Conservation (phyloP, 2,329 filamentous ascomycete species). For the Xylaria sp. region DNA sequence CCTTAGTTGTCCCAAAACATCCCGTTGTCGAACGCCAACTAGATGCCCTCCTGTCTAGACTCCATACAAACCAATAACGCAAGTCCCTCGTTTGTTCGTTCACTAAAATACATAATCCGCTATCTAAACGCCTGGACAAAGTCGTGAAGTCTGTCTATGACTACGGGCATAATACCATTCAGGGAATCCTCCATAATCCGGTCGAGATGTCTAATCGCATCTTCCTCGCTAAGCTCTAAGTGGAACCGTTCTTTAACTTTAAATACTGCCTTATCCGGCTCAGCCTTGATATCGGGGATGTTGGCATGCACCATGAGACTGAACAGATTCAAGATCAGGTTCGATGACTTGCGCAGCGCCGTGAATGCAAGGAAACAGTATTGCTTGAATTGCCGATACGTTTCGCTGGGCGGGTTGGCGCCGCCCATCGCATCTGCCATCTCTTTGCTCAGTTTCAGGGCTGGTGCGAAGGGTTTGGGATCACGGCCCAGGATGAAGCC, state of each 20-base stretch:
- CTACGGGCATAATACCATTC: constrained; percentile 88
- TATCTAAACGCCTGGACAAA: constrained; percentile 91
- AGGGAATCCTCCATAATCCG: constrained; percentile 90
- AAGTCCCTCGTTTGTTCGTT: background rate
- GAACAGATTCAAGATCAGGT: constrained; percentile 94
- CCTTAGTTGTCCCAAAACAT: constrained; percentile 8
- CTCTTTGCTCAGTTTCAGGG: constrained; percentile 96
- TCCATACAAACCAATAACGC: background rate
- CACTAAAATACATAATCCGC: constrained; percentile 5
- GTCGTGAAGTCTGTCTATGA: constrained; percentile 95
- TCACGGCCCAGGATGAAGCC: constrained; percentile 97
- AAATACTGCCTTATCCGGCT: constrained; percentile 91
- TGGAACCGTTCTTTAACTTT: constrained; percentile 97
- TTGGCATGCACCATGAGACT: constrained; percentile 98
- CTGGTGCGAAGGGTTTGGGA: constrained; percentile 95
- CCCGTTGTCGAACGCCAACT: constrained; percentile 26
- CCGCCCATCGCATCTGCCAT: constrained; percentile 99
- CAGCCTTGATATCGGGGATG: constrained; percentile 92
- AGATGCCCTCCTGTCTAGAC: constrained; percentile 12
- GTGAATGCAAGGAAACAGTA: constrained; percentile 97
- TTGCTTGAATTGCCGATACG: constrained; percentile 91
- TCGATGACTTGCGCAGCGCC: constrained; percentile 87
- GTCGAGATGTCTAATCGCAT: constrained; percentile 89
- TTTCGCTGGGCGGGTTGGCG: constrained; percentile 70
- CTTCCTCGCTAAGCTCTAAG: constrained; percentile 89